phyloP scores from a whole-genome alignment of 2,329 filamentous ascomycete species.

The Beauveria rudraprayagi region DNA sequence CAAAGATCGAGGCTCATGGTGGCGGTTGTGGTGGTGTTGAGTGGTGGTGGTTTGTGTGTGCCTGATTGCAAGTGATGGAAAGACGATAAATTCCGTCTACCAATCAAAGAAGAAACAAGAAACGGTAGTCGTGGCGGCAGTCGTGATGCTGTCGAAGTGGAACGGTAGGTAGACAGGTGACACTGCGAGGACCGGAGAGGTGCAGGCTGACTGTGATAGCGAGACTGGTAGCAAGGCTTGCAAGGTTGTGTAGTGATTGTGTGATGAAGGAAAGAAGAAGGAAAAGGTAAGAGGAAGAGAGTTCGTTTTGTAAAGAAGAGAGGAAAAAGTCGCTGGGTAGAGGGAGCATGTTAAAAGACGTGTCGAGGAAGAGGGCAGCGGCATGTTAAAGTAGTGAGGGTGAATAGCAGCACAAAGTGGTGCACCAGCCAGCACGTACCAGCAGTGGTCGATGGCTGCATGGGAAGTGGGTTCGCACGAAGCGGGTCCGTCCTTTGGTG shows the following conservation, averaged over 20 bases:
- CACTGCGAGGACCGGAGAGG: background rate
- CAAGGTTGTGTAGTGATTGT: background rate
- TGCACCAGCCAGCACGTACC: background rate
- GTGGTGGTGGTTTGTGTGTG: background rate
- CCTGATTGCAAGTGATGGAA: too few relatives aligned
- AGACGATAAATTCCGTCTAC: background rate
- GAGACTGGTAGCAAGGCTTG: background rate
- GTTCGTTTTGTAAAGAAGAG: background rate
- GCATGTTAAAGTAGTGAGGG: slow-evolving; percentile 6
- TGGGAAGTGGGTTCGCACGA: slow-evolving; percentile 3
- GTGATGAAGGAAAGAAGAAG: background rate
- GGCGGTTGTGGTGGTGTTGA: slow-evolving; percentile 17
- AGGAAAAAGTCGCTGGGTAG: background rate
- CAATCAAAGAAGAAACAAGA: background rate
- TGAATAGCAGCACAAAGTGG: background rate
- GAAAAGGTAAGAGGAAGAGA: background rate
- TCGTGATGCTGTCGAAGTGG: background rate
- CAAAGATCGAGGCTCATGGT: slow-evolving; percentile 56
- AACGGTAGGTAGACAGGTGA: background rate
- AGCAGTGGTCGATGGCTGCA: background rate
- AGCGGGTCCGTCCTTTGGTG: background rate
- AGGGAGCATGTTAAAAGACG: background rate
- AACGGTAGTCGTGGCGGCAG: background rate
- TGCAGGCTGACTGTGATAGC: background rate
- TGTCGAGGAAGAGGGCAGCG: slow-evolving; percentile 7